These are phyloP conservation scores for Begonia loranthoides DNA, from an alignment of 306 rosid genomes.

Conservation along the genomic window DNA sequence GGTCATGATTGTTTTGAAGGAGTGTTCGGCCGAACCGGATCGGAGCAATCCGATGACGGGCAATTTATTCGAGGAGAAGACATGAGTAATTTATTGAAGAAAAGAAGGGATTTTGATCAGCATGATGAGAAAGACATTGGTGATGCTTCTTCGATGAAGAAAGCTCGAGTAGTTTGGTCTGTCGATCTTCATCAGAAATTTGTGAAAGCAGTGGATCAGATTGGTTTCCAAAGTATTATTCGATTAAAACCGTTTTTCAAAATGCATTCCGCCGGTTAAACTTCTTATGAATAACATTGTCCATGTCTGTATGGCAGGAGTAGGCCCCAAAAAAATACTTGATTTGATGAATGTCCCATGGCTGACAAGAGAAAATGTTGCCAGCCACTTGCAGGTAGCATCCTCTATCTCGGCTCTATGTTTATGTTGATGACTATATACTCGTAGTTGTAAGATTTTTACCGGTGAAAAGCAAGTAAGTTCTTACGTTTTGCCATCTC, in stretches of 20 bases:
- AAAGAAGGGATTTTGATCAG: conserved; percentile 67
- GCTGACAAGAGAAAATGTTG: conserved; percentile 92
- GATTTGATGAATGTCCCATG: conserved; percentile 92
- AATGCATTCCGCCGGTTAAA: conserved; percentile 11
- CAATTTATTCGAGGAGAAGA: conserved; percentile 49
- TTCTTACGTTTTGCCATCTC: no score
- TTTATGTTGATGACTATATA: no score
- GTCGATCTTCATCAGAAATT: conserved; percentile 97
- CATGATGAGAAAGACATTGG: conserved; percentile 55
- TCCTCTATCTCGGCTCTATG: conserved; percentile 2
- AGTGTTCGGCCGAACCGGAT: conserved; percentile 42
- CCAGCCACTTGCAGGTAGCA: conserved; percentile 95
- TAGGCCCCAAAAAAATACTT: conserved; percentile 89
- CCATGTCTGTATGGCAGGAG: conserved; percentile 71
- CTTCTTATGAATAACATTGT: conserved; percentile 22
- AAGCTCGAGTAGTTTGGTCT: conserved; percentile 95
- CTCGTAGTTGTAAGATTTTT: no score
- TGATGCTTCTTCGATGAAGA: conserved; percentile 66
- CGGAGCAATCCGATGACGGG: conserved; percentile 69
- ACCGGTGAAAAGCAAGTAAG: no score
- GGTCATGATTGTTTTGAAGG: conserved; percentile 55
- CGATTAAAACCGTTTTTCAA: conserved; percentile 6
- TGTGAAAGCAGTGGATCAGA: conserved; percentile 88
- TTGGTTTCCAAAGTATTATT: conserved; percentile 68
- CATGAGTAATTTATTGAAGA: conserved; percentile 28